Evolutionary conservation across 208 protist genomes (phyloP), one percentile per base, ranked within the genome.

Genomic region (Trypanosoma vivax): DNA sequence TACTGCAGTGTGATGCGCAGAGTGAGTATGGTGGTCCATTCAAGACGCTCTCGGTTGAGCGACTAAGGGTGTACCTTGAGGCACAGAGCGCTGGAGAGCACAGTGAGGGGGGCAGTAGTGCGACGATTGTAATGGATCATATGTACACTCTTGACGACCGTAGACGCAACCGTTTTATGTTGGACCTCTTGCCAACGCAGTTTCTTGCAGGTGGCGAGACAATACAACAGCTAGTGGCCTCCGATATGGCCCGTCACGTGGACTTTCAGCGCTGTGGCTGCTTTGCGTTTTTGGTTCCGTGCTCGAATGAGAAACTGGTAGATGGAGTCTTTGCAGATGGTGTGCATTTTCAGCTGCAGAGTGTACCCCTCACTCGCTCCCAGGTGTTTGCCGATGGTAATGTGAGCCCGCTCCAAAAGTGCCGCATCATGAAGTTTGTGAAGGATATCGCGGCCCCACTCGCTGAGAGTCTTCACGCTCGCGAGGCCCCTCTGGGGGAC

Each of bases 351-450:
- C 16, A 29, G 24, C 13, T 72, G 28, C 42, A 62, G 34, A 54
- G 73, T 45, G 46, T 96, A 40, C 94, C 94, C 0, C 76, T 90
- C 28, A 84, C 85, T 1, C 86, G 88, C 7, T 55, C 71, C 13
- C 77, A 75, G 28, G 71, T 97, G 43, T 96, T 97, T 59, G 49
- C 60, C 13, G 81, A 41, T 35, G 58, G 41, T 11, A 16, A 69
- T 7, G 25, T 97, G 13, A 42, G 40, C 9, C 66, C 88, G n/a
- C 50, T 92, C 14, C 88, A 96, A 49, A 97, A 96, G 80, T 80
- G 88, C 5, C 78, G 88, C 7, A 50, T 97, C 27, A 95, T 97
- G 80, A 77, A 86, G 38, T 94, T 97, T 47, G 71, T 96, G 24
- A 90, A 90, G 59, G 81, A 81, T 51, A 64, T 89, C 7, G 79